Evolutionary conservation across 108 stramenopile genomes (phyloP).

Genomic region (Stephanodiscus triporus): DNA sequence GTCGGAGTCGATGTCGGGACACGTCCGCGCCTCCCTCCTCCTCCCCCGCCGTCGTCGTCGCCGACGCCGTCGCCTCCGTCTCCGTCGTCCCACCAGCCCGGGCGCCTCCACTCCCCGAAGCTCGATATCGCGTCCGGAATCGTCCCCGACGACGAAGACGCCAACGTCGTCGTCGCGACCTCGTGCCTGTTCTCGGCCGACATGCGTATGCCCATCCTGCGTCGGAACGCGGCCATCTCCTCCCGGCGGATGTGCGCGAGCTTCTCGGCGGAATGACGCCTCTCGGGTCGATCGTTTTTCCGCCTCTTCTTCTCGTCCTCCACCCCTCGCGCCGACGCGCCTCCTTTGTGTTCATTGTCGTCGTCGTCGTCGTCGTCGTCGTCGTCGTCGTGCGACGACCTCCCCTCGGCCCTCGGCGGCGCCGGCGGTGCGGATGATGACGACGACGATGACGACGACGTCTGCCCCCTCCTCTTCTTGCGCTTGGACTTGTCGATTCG

Average conservation of each 20-base stretch:
- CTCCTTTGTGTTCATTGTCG: neutral
- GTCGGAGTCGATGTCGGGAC: neutral
- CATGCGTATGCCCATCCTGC: slow-evolving; percentile 76
- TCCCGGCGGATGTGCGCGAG: slow-evolving; percentile 71
- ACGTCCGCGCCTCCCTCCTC: no score
- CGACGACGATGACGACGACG: no score
- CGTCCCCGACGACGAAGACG: no score
- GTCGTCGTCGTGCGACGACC: slow-evolving; percentile 33
- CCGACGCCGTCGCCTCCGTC: neutral
- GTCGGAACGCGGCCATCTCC: slow-evolving; percentile 85
- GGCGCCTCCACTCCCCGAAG: slow-evolving; percentile 65
- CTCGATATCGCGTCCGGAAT: slow-evolving; percentile 83
- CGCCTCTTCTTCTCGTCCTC: neutral
- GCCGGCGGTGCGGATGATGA: no score
- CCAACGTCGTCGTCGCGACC: no score
- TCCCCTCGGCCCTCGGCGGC: no score
- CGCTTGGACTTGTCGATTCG: slow-evolving; percentile 80
- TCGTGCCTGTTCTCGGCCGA: slow-evolving; percentile 66
- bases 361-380: slow-evolving; percentile 8
- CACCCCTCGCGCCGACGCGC: neutral
- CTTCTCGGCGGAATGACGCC: slow-evolving; percentile 70
- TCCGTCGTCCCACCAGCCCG: slow-evolving; percentile 66
- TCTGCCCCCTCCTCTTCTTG: slow-evolving; percentile 50
- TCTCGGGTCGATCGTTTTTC: slow-evolving; percentile 49
- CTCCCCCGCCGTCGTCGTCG: neutral